phyloP scores from a whole-genome alignment of 768 basidiomycete species.

The Leccinum rimulosum region DNA sequence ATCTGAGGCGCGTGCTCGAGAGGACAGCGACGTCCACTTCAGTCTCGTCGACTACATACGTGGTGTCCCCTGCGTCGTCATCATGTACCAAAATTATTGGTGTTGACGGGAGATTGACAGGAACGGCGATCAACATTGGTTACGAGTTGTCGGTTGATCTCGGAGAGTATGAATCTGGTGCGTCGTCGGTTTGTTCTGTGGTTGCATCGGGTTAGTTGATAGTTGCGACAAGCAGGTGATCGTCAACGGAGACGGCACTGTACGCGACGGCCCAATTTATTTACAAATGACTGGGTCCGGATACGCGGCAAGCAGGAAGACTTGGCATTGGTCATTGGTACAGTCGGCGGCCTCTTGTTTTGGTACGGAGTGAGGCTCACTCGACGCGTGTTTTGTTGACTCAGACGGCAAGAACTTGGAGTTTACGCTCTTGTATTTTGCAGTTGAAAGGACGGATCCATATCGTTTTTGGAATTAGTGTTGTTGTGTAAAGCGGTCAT shows the following conservation, averaged over 20 bases:
- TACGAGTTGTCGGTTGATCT: slow-evolving; percentile 93
- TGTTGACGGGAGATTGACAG: slow-evolving; percentile 95
- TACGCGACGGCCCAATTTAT: slow-evolving; percentile 84
- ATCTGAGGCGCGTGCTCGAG: slow-evolving; percentile 58
- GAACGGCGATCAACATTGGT: slow-evolving; percentile 99
- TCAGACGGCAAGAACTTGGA: slow-evolving; percentile 92
- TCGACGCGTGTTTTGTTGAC: too few relatives aligned
- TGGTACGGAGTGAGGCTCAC: not conserved
- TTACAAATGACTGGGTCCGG: slow-evolving; percentile 82
- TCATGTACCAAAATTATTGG: slow-evolving; percentile 65
- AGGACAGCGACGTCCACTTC: slow-evolving; percentile 21
- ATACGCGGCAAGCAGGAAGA: slow-evolving; percentile 92
- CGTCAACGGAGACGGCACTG: slow-evolving; percentile 72
- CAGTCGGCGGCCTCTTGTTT: slow-evolving; percentile 10
- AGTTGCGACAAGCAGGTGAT: slow-evolving; percentile 59
- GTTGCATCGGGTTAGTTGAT: not conserved
- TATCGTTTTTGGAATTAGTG: slow-evolving; percentile 89
- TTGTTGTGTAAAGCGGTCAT: slow-evolving; percentile 99
- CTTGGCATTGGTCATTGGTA: slow-evolving; percentile 91
- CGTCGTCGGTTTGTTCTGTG: not conserved
- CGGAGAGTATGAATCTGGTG: slow-evolving; percentile 98
- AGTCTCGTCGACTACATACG: not conserved
- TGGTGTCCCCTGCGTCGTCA: not conserved
- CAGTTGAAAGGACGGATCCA: slow-evolving; percentile 81
- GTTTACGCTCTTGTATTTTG: slow-evolving; percentile 57